phyloP scores from a whole-genome alignment of 768 basidiomycete species.

The Mycena indigotica region DNA sequence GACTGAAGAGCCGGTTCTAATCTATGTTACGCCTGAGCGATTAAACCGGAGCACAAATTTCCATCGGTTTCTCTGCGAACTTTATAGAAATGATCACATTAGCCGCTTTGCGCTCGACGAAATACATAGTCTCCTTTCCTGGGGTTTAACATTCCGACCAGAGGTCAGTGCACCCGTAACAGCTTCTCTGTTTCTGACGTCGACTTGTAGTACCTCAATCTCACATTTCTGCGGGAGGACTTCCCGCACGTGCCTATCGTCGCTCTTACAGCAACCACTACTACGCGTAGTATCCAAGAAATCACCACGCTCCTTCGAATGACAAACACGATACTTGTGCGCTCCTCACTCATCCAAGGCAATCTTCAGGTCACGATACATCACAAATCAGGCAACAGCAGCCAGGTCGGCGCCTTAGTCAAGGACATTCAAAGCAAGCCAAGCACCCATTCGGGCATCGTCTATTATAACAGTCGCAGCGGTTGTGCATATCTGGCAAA shows the following conservation, averaged over 20 bases:
- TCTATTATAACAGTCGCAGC: background rate
- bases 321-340: slow-evolving; percentile 45
- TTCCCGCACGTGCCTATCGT: slow-evolving; percentile 69
- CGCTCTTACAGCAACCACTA: slow-evolving; percentile 78
- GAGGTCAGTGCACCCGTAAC: too few relatives aligned
- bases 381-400: slow-evolving; percentile 40
- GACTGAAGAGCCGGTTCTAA: background rate
- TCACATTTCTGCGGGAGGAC: slow-evolving; percentile 52
- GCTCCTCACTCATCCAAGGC: slow-evolving; percentile 68
- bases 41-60: background rate
- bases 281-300: slow-evolving; percentile 56
- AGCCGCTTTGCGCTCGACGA: slow-evolving; percentile 13
- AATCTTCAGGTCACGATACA: slow-evolving; percentile 67
- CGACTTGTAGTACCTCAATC: slow-evolving; percentile 57
- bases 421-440: background rate
- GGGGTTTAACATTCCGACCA: slow-evolving; percentile 3
- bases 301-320: slow-evolving; percentile 57
- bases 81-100: background rate
- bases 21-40: slow-evolving; percentile 13
- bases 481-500: background rate
- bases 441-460: background rate
- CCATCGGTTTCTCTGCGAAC: background rate
- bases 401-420: background rate
- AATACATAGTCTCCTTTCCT: slow-evolving; percentile 8
- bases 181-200: background rate